Percentiles rank a stretch among this genome's conserved stretches.
Conservation (phyloP, 1,284 basidiomycete species). For the Omphalotus olearius region DNA sequence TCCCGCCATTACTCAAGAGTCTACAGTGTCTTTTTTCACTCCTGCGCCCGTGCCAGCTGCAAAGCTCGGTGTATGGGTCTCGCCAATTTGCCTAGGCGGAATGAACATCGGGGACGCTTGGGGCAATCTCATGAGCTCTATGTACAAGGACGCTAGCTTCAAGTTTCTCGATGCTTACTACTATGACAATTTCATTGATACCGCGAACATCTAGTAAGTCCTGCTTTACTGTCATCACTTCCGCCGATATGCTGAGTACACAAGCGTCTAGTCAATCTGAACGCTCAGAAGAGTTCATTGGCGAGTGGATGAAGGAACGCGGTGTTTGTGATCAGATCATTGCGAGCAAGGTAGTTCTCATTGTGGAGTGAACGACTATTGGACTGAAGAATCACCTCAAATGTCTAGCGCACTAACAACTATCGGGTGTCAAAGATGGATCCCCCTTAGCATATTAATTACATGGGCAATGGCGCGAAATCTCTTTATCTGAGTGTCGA, state of each 20-base stretch:
- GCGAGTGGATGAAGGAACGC: slow-evolving; percentile 50
- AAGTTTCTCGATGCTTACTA: slow-evolving; percentile 46
- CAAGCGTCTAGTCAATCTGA: slow-evolving; percentile 39
- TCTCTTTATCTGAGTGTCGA: slow-evolving; percentile 23
- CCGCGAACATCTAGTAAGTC: slow-evolving; percentile 41
- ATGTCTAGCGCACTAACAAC: slow-evolving; percentile 25
- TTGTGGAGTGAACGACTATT: not conserved
- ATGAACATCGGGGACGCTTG: slow-evolving; percentile 48
- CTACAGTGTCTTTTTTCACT: too few species aligned
- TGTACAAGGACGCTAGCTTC: slow-evolving; percentile 43
- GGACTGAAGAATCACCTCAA: not conserved
- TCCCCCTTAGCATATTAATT: slow-evolving; percentile 20
- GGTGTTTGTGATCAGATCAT: slow-evolving; percentile 51
- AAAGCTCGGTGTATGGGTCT: slow-evolving; percentile 31
- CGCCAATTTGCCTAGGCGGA: slow-evolving; percentile 43
- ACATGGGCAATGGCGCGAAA: slow-evolving; percentile 25
- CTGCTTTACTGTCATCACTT: not conserved
- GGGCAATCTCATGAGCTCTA: slow-evolving; percentile 27
- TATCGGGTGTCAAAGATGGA: slow-evolving; percentile 21
- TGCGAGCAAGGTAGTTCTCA: slow-evolving; percentile 43
- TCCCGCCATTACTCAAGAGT: too few species aligned
- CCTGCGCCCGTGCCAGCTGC: slow-evolving; percentile 1
- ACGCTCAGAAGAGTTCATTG: slow-evolving; percentile 47
- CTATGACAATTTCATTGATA: slow-evolving; percentile 58
- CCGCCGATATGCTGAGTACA: not conserved